phyloP scores from a whole-genome alignment of 257 asterid species.

The Primulina tabacum region DNA sequence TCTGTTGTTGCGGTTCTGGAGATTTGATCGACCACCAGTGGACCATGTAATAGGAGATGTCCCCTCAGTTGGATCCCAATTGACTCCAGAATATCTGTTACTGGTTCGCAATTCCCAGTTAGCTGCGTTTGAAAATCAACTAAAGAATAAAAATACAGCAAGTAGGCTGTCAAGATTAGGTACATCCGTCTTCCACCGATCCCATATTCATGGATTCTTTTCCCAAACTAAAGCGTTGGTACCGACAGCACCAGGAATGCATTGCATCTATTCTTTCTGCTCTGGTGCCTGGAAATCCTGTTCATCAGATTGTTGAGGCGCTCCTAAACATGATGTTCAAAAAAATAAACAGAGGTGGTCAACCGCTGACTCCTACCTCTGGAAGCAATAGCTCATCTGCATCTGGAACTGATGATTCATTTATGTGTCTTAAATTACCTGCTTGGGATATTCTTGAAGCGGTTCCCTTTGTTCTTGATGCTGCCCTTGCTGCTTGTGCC shows the following conservation, averaged over 20 bases:
- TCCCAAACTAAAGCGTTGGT: constrained; percentile 88
- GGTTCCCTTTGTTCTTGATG: constrained; percentile 95
- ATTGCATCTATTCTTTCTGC: constrained; percentile 79
- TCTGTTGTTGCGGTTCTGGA: constrained; percentile 87
- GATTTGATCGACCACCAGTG: constrained; percentile 87
- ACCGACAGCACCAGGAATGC: constrained; percentile 87
- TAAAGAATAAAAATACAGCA: constrained; percentile 44
- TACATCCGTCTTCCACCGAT: constrained; percentile 48
- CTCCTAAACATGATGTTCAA: constrained; percentile 82
- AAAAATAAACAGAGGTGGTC: constrained; percentile 64
- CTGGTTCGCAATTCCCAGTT: constrained; percentile 70
- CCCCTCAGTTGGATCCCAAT: constrained; percentile 64
- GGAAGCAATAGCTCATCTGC: constrained; percentile 74
- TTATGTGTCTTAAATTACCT: constrained; percentile 68
- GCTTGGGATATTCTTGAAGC: constrained; percentile 99
- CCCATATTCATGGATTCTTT: constrained; percentile 80
- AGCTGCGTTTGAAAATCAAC: constrained; percentile 47
- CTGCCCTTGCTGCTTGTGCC: constrained; percentile 91
- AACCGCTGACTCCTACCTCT: constrained; percentile 63
- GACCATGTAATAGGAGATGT: constrained; percentile 67
- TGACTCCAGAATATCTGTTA: constrained; percentile 84
- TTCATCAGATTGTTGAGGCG: constrained; percentile 84
- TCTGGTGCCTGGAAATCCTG: constrained; percentile 85
- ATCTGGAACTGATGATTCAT: constrained; percentile 62
- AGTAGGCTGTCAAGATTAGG: constrained; percentile 49